Conservation (phyloP, 2,329 filamentous ascomycete species). For the Aspergillus persii region DNA sequence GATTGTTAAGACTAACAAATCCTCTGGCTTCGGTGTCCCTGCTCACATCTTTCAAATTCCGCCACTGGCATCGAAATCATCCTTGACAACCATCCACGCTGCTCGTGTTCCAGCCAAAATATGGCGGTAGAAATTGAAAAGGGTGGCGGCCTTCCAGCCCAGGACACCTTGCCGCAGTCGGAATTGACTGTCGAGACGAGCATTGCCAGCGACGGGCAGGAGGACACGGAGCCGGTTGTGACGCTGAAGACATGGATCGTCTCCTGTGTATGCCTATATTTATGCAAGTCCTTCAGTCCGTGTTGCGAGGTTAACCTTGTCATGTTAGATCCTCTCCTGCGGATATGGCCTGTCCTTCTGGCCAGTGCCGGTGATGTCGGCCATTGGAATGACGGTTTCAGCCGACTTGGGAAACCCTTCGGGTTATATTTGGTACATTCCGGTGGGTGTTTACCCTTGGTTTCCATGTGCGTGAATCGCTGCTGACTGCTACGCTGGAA, state of each 20-base stretch:
- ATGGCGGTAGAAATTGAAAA: neutral
- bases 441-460: slow-evolving; percentile 12
- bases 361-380: slow-evolving; percentile 28
- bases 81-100: neutral
- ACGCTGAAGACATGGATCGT: slow-evolving; percentile 29
- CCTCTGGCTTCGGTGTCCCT: neutral
- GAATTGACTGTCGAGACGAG: neutral
- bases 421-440: slow-evolving; percentile 32
- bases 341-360: slow-evolving; percentile 37
- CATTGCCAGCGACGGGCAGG: neutral
- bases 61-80: neutral
- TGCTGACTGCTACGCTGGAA: neutral
- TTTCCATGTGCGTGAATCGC: neutral
- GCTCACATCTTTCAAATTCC: neutral
- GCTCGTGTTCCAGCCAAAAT: neutral
- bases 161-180: neutral
- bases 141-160: neutral
- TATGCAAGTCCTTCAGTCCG: neutral
- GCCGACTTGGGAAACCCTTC: slow-evolving; percentile 28
- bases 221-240: slow-evolving; percentile 16
- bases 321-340: slow-evolving; percentile 28
- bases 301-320: neutral
- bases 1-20: neutral
- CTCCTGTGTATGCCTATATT: slow-evolving; percentile 14
- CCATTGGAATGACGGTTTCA: slow-evolving; percentile 26